Evolutionary conservation across 805 yeast species (phyloP), one percentile per base, ranked within the genome.

Genomic region (Clavispora phyllophila): DNA sequence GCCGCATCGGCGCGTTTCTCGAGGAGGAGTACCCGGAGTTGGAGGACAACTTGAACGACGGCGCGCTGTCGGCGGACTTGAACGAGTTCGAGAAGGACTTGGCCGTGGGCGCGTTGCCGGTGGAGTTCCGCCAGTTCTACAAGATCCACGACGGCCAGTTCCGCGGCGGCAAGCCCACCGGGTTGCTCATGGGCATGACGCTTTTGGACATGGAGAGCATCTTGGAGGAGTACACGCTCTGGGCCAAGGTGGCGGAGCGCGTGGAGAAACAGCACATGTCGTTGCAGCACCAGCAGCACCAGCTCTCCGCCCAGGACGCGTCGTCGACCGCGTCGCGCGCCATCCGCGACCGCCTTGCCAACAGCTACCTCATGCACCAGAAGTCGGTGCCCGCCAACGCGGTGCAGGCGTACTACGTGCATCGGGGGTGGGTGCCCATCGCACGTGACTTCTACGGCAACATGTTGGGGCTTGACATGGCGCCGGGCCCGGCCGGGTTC

Each of bases 11-110:
- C 45, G 48, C 49, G 34, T 70, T 72, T 66, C 57, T 69, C 44
- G 75, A 70, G 32, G 70, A 66, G 38, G 75, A 70, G 49, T 70
- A 69, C 48, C 75, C 75, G 2, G 75, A 70, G 47, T 63, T 70
- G 44, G 72, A 61, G 40, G 75, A 70, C 44, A 60, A 59, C 46
- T 59, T 70, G 55, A 68, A 70, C 46, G 59, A 60, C 39, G 75
- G 75, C 4, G 75, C 63, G 5, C 68, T 73, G 17, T 59, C 70
- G 17, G 73, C 73, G 8, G 75, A 70, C 51, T 63, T 70, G 54
- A 70, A 70, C 50, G 75, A 70, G 53, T 65, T 70, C 49, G 73
- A 67, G 42, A 68, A 68, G 41, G 75, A 70, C 49, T 62, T 70
- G 54, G 70, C 66, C 10, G 54, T 65, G 39, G 74, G 74, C 1